phyloP scores from a whole-genome alignment of 1,284 basidiomycete genomes.

The Naganishia sp. region DNA sequence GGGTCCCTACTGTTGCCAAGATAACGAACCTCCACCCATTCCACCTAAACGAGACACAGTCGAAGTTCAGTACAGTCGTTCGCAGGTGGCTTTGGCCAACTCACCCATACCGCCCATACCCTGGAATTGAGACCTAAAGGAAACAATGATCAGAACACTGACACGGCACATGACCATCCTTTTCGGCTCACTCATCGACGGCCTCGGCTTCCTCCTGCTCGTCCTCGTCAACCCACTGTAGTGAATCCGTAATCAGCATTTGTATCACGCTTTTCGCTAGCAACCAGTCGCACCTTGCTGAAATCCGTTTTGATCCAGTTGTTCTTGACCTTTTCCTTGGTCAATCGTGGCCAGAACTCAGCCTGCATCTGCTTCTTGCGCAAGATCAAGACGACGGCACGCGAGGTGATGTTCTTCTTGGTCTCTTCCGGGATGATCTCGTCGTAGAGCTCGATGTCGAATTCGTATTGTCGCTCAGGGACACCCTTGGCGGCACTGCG shows the following conservation, averaged over 20 bases:
- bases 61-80: too few species aligned
- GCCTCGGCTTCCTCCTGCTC: constrained; percentile 71
- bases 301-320: constrained; percentile 88
- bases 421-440: constrained; percentile 77
- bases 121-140: constrained; percentile 35
- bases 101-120: constrained; percentile 40
- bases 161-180: not conserved
- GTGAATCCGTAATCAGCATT: constrained; percentile 4
- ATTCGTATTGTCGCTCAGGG: constrained; percentile 67
- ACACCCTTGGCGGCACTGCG: constrained; percentile 58
- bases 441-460: constrained; percentile 69
- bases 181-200: constrained; percentile 44
- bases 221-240: constrained; percentile 85
- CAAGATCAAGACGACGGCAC: constrained; percentile 67
- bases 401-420: constrained; percentile 61
- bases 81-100: constrained; percentile 37
- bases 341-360: constrained; percentile 87
- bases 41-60: constrained; percentile 54
- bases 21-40: constrained; percentile 49
- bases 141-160: constrained; percentile 22
- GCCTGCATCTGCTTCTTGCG: constrained; percentile 73
- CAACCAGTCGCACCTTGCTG: constrained; percentile 59
- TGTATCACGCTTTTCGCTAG: not conserved
- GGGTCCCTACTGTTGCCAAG: constrained; percentile 28
- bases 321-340: constrained; percentile 77